Conservation (phyloP, 129 eudicot species). For the Glebionis coronaria region DNA sequence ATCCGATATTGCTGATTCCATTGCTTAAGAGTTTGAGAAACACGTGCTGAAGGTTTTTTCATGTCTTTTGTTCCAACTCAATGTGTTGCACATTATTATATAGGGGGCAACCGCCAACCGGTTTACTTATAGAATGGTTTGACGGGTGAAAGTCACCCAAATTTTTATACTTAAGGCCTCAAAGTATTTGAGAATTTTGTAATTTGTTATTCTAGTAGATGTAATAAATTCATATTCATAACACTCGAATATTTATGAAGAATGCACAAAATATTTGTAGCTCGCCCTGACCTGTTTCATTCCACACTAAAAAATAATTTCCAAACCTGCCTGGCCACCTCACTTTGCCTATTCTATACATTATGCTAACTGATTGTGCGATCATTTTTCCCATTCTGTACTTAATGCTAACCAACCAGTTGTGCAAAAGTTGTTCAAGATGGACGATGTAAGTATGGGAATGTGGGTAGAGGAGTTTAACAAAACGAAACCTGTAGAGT, state of each 20-base stretch:
- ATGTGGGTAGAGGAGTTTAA: constrained; percentile 46
- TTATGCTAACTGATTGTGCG: no score
- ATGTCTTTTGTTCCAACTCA: background rate
- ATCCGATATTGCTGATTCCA: constrained; percentile 66
- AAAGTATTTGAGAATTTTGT: no score
- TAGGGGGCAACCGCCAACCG: background rate
- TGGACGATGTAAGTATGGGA: constrained; percentile 54
- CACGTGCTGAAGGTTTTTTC: constrained; percentile 58
- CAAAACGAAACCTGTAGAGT: constrained; percentile 45
- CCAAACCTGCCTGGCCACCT: background rate
- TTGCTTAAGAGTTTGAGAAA: constrained; percentile 56
- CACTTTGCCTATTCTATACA: background rate
- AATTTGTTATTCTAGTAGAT: no score
- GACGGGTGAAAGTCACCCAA: no score
- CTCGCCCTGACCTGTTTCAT: no score
- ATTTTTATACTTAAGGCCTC: no score
- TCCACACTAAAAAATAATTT: background rate
- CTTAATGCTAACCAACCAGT: background rate
- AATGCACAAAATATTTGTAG: no score
- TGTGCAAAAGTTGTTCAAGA: constrained; percentile 40
- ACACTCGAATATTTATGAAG: no score
- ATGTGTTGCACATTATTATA: background rate
- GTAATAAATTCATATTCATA: no score
- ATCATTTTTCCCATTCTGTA: background rate
- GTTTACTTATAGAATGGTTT: background rate